Evolutionary conservation across 2,329 filamentous ascomycete genomes (phyloP).

Genomic region (Phaeosphaeria sp.): DNA sequence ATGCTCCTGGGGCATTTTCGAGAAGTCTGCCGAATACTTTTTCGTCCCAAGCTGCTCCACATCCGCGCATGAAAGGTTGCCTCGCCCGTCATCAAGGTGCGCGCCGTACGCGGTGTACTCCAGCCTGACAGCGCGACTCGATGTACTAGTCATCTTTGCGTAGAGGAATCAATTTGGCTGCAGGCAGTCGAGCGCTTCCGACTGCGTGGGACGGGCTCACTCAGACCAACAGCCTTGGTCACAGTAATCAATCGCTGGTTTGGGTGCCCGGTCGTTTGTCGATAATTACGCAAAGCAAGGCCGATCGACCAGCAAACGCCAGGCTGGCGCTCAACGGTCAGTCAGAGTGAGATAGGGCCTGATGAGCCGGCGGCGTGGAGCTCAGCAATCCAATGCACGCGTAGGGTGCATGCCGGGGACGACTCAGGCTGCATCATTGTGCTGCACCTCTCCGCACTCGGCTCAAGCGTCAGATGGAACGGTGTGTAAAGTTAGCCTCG

Average conservation of each 20-base stretch:
- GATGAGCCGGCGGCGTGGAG: neutral
- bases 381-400: neutral
- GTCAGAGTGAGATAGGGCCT: slow-evolving; percentile 17
- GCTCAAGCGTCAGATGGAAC: slow-evolving; percentile 20
- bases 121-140: neutral
- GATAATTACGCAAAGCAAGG: slow-evolving; percentile 23
- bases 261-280: slow-evolving; percentile 27
- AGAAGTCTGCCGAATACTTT: slow-evolving; percentile 31
- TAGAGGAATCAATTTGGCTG: slow-evolving; percentile 1
- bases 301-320: slow-evolving; percentile 23
- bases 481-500: slow-evolving; percentile 15
- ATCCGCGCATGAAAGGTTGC: neutral
- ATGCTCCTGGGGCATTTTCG: slow-evolving; percentile 30
- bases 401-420: slow-evolving; percentile 14
- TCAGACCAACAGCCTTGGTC: slow-evolving; percentile 27
- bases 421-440: slow-evolving; percentile 20
- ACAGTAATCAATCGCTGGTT: slow-evolving; percentile 23
- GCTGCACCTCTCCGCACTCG: slow-evolving; percentile 21
- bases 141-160: neutral
- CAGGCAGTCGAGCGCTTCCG: slow-evolving; percentile 13
- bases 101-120: neutral
- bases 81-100: neutral
- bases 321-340: slow-evolving; percentile 20
- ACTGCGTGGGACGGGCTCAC: slow-evolving; percentile 27
- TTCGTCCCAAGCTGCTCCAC: slow-evolving; percentile 21